phyloP scores from a whole-genome alignment of 108 stramenopile genomes.

The Nitzschia inconspicua region DNA sequence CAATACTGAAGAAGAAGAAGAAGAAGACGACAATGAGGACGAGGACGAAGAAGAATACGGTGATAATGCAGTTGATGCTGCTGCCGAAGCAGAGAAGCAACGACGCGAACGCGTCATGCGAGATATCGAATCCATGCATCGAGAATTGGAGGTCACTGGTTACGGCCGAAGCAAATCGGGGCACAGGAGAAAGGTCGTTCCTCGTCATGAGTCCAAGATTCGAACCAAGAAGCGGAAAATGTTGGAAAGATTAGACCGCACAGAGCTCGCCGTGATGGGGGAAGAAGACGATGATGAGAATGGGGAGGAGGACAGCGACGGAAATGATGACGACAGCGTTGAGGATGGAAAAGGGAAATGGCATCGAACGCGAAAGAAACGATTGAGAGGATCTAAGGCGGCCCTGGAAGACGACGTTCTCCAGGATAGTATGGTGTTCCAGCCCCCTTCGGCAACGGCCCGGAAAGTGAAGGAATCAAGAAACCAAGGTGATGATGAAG shows the following conservation, averaged over 20 bases:
- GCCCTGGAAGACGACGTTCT: constrained; percentile 61
- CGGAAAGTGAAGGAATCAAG: background rate
- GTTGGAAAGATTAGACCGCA: constrained; percentile 47
- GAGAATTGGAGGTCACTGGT: constrained; percentile 72
- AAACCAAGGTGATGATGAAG: constrained; percentile 9
- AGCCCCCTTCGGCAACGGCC: constrained; percentile 1
- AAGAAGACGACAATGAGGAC: too few species aligned
- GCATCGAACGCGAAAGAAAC: constrained; percentile 14
- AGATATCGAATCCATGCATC: constrained; percentile 48
- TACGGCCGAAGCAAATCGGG: constrained; percentile 42
- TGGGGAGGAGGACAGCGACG: background rate
- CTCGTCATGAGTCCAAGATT: constrained; percentile 35
- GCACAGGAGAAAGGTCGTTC: constrained; percentile 36
- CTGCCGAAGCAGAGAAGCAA: too few species aligned
- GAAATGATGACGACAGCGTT: background rate
- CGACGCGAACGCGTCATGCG: background rate
- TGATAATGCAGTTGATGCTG: too few species aligned
- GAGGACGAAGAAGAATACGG: too few species aligned
- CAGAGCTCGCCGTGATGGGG: constrained; percentile 30
- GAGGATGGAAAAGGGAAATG: background rate
- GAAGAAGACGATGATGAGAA: constrained; percentile 31
- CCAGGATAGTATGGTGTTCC: constrained; percentile 44
- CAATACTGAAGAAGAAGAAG: too few species aligned
- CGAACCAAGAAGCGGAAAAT: constrained; percentile 62
- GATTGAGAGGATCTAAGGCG: constrained; percentile 55